Conservation (phyloP, 108 stramenopile genomes). For the Thalassiosira profunda region DNA sequence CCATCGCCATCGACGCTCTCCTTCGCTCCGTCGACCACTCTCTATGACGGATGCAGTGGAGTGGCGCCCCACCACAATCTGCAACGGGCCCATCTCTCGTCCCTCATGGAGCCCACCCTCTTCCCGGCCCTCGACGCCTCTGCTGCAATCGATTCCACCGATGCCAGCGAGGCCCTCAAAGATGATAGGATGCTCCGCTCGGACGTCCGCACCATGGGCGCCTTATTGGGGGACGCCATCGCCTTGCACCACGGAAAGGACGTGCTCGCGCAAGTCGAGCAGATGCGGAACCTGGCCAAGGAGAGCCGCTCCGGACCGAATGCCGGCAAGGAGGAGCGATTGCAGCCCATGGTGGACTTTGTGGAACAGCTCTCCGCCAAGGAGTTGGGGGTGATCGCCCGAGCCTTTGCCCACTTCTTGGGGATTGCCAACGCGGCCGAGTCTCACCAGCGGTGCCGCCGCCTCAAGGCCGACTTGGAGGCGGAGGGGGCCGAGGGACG, state of each 20-base stretch:
- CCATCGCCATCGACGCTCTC: no score
- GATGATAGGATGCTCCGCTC: slow-evolving; percentile 62
- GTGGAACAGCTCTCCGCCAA: slow-evolving; percentile 52
- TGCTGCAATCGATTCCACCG: background rate
- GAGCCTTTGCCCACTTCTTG: slow-evolving; percentile 87
- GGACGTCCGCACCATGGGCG: slow-evolving; percentile 87
- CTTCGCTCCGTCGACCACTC: no score
- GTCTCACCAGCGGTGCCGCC: slow-evolving; percentile 76
- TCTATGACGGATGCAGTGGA: no score
- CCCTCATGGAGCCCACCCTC: slow-evolving; percentile 43
- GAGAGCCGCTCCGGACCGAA: slow-evolving; percentile 48
- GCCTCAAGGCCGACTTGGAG: slow-evolving; percentile 43
- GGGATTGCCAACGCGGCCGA: slow-evolving; percentile 91
- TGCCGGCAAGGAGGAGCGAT: slow-evolving; percentile 43
- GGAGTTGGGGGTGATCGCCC: slow-evolving; percentile 66
- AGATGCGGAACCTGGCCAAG: slow-evolving; percentile 70
- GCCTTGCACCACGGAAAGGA: slow-evolving; percentile 61
- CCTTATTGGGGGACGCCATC: slow-evolving; percentile 74
- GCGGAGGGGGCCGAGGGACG: slow-evolving; percentile 13
- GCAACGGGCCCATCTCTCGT: slow-evolving; percentile 30
- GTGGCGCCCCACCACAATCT: no score
- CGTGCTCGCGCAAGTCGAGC: slow-evolving; percentile 74
- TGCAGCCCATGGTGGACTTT: slow-evolving; percentile 53
- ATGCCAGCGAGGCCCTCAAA: background rate
- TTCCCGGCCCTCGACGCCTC: slow-evolving; percentile 9